Percentiles rank a stretch among this genome's conserved stretches.
Conservation (phyloP, 495 filamentous ascomycete genomes). For the Terfezia boudieri region DNA sequence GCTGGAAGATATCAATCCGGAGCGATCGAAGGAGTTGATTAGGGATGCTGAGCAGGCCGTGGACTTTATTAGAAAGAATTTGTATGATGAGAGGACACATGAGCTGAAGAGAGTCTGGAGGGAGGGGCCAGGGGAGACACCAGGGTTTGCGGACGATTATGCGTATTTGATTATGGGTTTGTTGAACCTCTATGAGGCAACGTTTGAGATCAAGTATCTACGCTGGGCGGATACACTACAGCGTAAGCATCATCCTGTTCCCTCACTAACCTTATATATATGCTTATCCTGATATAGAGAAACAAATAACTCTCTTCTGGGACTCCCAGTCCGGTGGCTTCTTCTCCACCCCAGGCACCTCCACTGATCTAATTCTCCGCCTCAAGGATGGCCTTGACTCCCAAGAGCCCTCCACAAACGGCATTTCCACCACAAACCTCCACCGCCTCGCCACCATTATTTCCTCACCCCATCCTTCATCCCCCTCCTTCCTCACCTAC, state of each 20-base stretch:
- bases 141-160: slow-evolving; percentile 86
- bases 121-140: slow-evolving; percentile 45
- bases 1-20: slow-evolving; percentile 36
- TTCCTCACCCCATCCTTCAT: slow-evolving; percentile 10
- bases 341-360: slow-evolving; percentile 54
- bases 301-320: slow-evolving; percentile 47
- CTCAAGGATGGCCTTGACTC: slow-evolving; percentile 88
- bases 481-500: slow-evolving; percentile 15
- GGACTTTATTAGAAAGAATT: slow-evolving; percentile 50
- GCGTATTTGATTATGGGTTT: slow-evolving; percentile 71
- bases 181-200: slow-evolving; percentile 71
- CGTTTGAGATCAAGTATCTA: slow-evolving; percentile 58
- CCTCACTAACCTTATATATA: slow-evolving; percentile 38
- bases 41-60: slow-evolving; percentile 45
- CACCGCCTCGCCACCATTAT: slow-evolving; percentile 54
- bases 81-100: slow-evolving; percentile 43
- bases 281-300: slow-evolving; percentile 47
- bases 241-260: slow-evolving; percentile 42
- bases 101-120: slow-evolving; percentile 56
- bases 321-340: slow-evolving; percentile 45
- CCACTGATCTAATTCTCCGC: slow-evolving; percentile 57
- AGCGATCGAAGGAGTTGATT: slow-evolving; percentile 35
- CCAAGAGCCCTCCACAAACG: slow-evolving; percentile 72
- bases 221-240: slow-evolving; percentile 70
- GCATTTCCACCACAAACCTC: slow-evolving; percentile 59